Conservation (phyloP, 768 basidiomycete genomes). For the Russula dissimulans region DNA sequence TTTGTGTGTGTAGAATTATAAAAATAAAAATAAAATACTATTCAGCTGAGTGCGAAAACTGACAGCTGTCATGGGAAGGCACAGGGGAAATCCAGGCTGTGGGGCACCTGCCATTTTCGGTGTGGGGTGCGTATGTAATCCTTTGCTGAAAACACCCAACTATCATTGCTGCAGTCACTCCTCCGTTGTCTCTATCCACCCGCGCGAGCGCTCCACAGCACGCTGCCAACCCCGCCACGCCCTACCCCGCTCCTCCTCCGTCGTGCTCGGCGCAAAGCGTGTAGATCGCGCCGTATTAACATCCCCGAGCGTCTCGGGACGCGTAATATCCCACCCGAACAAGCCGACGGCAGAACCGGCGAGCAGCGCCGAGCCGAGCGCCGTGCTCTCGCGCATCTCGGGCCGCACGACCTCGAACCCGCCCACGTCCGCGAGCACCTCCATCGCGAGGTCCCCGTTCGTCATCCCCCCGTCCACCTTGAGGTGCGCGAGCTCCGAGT, state of each 20-base stretch:
- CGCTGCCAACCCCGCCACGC: slow-evolving; percentile 80
- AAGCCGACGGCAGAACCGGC: slow-evolving; percentile 82
- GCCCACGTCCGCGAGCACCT: slow-evolving; percentile 77
- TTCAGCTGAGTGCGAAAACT: too few species aligned
- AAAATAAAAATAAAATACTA: too few species aligned
- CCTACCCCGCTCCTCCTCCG: slow-evolving; percentile 45
- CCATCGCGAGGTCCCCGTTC: slow-evolving; percentile 85
- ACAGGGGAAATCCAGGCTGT: too few species aligned
- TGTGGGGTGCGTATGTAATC: too few species aligned
- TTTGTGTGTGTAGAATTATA: too few species aligned
- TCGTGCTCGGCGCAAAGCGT: slow-evolving; percentile 53
- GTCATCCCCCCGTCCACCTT: slow-evolving; percentile 99
- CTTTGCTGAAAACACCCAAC: too few species aligned
- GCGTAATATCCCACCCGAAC: slow-evolving; percentile 85
- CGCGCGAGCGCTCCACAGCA: slow-evolving; percentile 75
- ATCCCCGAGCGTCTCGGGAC: slow-evolving; percentile 71
- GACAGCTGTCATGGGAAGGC: too few species aligned
- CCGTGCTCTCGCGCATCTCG: slow-evolving; percentile 96
- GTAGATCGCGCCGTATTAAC: slow-evolving; percentile 82
- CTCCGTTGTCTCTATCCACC: slow-evolving; percentile 61
- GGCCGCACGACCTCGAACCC: slow-evolving; percentile 90
- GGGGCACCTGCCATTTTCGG: too few species aligned
- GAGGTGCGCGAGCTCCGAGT: slow-evolving; percentile 66
- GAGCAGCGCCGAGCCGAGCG: slow-evolving; percentile 88
- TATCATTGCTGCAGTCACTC: too few species aligned